Evolutionary conservation across 2,329 filamentous ascomycete genomes (phyloP).

Genomic region (Claviceps arundinis): DNA sequence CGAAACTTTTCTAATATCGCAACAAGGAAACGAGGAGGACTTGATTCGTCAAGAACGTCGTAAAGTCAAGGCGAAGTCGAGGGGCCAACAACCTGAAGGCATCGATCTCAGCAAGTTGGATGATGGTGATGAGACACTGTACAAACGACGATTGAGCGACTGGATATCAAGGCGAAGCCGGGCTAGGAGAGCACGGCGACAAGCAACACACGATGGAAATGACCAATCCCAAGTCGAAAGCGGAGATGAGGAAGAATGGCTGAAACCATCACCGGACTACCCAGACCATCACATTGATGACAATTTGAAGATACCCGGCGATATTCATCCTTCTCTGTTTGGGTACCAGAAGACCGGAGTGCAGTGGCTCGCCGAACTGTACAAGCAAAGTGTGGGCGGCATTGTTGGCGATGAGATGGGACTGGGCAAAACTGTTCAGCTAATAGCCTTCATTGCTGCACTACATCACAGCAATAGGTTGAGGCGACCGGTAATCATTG

Average conservation of each 20-base stretch:
- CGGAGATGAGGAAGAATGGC: slow-evolving; percentile 52
- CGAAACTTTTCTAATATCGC: slow-evolving; percentile 22
- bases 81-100: slow-evolving; percentile 22
- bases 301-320: slow-evolving; percentile 71
- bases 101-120: slow-evolving; percentile 52
- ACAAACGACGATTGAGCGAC: slow-evolving; percentile 57
- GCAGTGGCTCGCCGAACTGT: slow-evolving; percentile 89
- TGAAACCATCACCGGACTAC: slow-evolving; percentile 72
- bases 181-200: slow-evolving; percentile 25
- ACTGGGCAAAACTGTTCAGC: slow-evolving; percentile 75
- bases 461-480: slow-evolving; percentile 85
- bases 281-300: slow-evolving; percentile 64
- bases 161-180: slow-evolving; percentile 51
- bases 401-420: slow-evolving; percentile 99
- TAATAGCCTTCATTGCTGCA: slow-evolving; percentile 70
- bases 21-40: slow-evolving; percentile 26
- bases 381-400: slow-evolving; percentile 78
- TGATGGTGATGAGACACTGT: slow-evolving; percentile 77
- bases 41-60: slow-evolving; percentile 23
- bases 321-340: slow-evolving; percentile 85
- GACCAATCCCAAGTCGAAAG: slow-evolving; percentile 26
- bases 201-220: slow-evolving; percentile 18
- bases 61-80: slow-evolving; percentile 29
- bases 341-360: slow-evolving; percentile 96
- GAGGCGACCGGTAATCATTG: slow-evolving; percentile 73